A percentile compares a stretch with the other conserved stretches of the same genome.
Evolutionary conservation across 352 stramenopile species (phyloP).

Genomic region (Phytophthora foliorum): DNA sequence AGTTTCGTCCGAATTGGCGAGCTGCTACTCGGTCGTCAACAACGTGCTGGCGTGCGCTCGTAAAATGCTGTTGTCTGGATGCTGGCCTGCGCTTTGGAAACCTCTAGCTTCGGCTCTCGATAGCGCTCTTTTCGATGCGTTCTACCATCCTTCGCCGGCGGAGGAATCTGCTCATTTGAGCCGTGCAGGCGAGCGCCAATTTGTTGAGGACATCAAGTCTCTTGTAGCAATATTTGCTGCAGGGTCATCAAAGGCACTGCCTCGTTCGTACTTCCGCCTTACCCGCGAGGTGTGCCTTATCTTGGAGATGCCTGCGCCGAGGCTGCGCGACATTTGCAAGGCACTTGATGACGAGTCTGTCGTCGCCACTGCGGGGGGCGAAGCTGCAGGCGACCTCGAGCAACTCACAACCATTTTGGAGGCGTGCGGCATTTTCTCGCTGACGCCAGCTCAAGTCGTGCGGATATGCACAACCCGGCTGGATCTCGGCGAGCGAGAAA

Average conservation of each 20-base stretch:
- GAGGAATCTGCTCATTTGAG: constrained; percentile 31
- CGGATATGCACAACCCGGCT: constrained; percentile 41
- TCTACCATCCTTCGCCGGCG: constrained; percentile 25
- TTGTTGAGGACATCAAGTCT: constrained; percentile 47
- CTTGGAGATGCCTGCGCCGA: constrained; percentile 49
- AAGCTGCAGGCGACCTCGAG: constrained; percentile 39
- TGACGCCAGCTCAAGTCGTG: constrained; percentile 58
- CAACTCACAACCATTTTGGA: constrained; percentile 82
- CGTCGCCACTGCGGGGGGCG: not conserved
- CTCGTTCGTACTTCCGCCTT: constrained; percentile 56
- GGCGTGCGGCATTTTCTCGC: constrained; percentile 58
- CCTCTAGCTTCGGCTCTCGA: constrained; percentile 48
- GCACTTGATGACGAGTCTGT: constrained; percentile 46
- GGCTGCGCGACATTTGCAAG: constrained; percentile 55
- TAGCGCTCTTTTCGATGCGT: constrained; percentile 44
- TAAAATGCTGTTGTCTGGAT: constrained; percentile 39
- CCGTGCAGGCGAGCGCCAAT: constrained; percentile 42
- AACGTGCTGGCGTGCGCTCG: constrained; percentile 36
- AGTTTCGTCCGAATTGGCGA: constrained; percentile 51
- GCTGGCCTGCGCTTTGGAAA: constrained; percentile 43
- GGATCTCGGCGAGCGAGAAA: constrained; percentile 24
- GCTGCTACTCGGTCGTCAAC: constrained; percentile 40
- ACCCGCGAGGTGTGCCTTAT: constrained; percentile 56
- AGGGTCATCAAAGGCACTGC: constrained; percentile 38
- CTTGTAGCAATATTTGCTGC: constrained; percentile 48